phyloP scores from a whole-genome alignment of 441 rosid genomes.

The Bruguiera hainesii region DNA sequence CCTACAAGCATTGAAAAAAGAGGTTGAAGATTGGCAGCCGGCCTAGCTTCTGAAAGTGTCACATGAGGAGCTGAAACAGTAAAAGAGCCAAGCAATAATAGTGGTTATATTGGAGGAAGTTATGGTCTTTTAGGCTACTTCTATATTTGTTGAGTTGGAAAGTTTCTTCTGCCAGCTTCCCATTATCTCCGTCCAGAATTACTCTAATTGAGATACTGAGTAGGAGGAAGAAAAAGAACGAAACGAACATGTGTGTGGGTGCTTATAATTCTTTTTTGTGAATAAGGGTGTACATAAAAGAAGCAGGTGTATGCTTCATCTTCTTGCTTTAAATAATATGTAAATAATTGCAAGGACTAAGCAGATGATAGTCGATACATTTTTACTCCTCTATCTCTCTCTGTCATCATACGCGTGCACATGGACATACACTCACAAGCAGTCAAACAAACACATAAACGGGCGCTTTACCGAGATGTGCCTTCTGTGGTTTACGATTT shows the following conservation, averaged over 20 bases:
- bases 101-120: slow-evolving; percentile 4
- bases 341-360: slow-evolving; percentile 16
- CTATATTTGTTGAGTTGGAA: not conserved
- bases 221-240: not conserved
- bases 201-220: not conserved
- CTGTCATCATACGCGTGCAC: too few relatives aligned
- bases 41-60: slow-evolving; percentile 1
- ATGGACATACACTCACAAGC: too few relatives aligned
- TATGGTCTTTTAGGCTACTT: slow-evolving; percentile 4
- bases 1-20: not conserved
- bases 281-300: slow-evolving; percentile 25
- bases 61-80: slow-evolving; percentile 9
- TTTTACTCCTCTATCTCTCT: too few relatives aligned
- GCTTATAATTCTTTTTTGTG: slow-evolving; percentile 39
- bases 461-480: too few relatives aligned
- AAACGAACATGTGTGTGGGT: not conserved
- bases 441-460: too few relatives aligned
- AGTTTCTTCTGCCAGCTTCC: slow-evolving; percentile 6
- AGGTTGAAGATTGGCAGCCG: not conserved
- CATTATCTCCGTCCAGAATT: not conserved
- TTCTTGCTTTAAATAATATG: slow-evolving; percentile 22
- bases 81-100: slow-evolving; percentile 8
- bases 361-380: not conserved
- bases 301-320: slow-evolving; percentile 15
- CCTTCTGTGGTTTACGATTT: too few relatives aligned